Evolutionary conservation across 345 rosid species (phyloP), one percentile per base, ranked within the genome.

Genomic region (Stellera chamaejasme): DNA sequence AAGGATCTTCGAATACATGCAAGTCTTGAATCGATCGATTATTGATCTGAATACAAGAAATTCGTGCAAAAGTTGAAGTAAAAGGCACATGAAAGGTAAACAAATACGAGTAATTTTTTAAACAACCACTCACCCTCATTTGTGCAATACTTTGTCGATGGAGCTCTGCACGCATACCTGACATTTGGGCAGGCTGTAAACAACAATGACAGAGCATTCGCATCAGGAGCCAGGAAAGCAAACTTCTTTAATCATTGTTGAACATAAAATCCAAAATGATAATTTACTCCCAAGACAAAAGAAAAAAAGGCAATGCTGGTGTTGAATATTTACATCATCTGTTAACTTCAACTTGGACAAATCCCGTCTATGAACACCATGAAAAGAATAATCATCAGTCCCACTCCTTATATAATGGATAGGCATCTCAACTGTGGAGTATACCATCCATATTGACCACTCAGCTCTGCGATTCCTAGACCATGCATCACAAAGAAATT

Each of bases 361-460:
- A 67, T 57, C 79, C 69, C 89, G 79, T 75, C 65, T 82, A 44
- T 79, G 90, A 15, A 69, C 71, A 51, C 78, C 70, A 48, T 67
- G 82, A 69, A 81, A 71, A 58, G 80, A 50, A 60, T 82, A 41
- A 60, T 84, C 96, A 72, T 82, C 84, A 76, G 54, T 64, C 66
- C 88, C 88, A 60, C 90, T 87, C 64, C 73, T 79, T 57, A 93
- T 80, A 71, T 75, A 89, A 69, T 78, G 96, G 72, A 79, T 94
- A 50, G 97, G 97, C 99, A 93, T 84, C 69, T 93, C 97, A 56
- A 87, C 96, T 63, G 84, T 89, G 12, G 96, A 79, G 71, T 92
- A 86, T 52, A 86, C 89, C 95, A 86, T 88, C 98, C 98, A 88
- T 69, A 86, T 88, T 6, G 98, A 92, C 98, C 98, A 92, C 76